Evolutionary conservation across 257 asterid genomes (phyloP).

Genomic region (Nicotiana paniculata): DNA sequence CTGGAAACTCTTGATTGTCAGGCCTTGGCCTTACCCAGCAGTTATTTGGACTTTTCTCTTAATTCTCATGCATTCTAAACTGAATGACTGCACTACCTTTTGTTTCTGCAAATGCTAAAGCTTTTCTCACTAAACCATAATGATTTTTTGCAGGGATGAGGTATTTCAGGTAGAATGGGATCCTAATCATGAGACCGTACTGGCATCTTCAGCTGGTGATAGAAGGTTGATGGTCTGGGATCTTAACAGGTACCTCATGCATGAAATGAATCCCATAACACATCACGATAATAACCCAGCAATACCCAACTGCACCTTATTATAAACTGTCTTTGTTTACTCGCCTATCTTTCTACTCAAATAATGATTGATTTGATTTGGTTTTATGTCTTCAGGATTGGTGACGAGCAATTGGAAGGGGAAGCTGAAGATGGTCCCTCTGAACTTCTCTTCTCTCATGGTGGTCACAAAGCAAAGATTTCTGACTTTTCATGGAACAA

Average conservation of each 20-base stretch:
- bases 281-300: neutral
- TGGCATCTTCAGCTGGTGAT: slow-evolving; percentile 92
- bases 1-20: neutral
- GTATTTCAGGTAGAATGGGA: slow-evolving; percentile 99
- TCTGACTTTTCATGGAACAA: slow-evolving; percentile 96
- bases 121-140: neutral
- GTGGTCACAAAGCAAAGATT: slow-evolving; percentile 90
- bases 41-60: neutral
- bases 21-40: neutral
- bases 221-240: slow-evolving; percentile 98
- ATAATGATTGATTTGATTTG: neutral
- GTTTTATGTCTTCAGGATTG: slow-evolving; percentile 44
- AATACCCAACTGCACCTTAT: neutral
- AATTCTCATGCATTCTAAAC: neutral
- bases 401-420: slow-evolving; percentile 96
- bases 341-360: neutral
- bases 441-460: slow-evolving; percentile 92
- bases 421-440: slow-evolving; percentile 99
- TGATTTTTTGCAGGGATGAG: slow-evolving; percentile 54
- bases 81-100: neutral
- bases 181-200: slow-evolving; percentile 89
- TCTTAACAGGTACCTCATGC: slow-evolving; percentile 56
- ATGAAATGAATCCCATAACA: neutral
- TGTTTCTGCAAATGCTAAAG: neutral
- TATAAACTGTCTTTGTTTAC: neutral